Evolutionary conservation across 805 yeast genomes (phyloP).

Genomic region (Monosporozyma aerobia): DNA sequence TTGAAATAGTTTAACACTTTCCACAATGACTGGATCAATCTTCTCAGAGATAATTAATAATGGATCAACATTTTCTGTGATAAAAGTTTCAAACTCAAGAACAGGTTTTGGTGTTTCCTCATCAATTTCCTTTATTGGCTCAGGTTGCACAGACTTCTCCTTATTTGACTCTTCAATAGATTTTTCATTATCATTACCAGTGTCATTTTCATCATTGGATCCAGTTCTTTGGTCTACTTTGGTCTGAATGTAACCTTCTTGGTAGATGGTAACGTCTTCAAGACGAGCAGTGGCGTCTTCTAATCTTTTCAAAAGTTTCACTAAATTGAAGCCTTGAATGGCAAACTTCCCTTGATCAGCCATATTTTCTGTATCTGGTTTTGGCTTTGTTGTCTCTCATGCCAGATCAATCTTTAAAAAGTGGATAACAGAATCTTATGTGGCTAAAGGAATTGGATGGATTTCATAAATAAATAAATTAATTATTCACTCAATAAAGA

Average conservation of each 20-base stretch:
- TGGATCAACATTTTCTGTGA: constrained; percentile 47
- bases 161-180: constrained; percentile 11
- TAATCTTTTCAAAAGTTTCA: constrained; percentile 69
- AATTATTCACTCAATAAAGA: background rate
- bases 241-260: constrained; percentile 44
- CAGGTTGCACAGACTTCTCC: constrained; percentile 11
- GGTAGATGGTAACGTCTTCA: constrained; percentile 78
- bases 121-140: constrained; percentile 7
- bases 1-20: constrained; percentile 36
- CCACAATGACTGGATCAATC: constrained; percentile 42
- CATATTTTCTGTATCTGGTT: background rate
- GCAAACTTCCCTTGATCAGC: constrained; percentile 12
- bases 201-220: background rate
- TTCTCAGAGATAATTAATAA: constrained; percentile 36
- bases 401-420: background rate
- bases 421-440: background rate
- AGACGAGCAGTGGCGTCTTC: constrained; percentile 91
- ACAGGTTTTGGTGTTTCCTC: constrained; percentile 35
- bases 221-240: constrained; percentile 17
- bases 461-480: background rate
- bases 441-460: background rate
- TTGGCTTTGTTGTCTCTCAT: background rate
- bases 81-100: constrained; percentile 44
- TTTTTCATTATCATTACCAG: background rate
- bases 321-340: constrained; percentile 76